Percentiles rank a stretch among this genome's conserved stretches.
Conservation (phyloP, 306 rosid species). For the Inga oerstediana region DNA sequence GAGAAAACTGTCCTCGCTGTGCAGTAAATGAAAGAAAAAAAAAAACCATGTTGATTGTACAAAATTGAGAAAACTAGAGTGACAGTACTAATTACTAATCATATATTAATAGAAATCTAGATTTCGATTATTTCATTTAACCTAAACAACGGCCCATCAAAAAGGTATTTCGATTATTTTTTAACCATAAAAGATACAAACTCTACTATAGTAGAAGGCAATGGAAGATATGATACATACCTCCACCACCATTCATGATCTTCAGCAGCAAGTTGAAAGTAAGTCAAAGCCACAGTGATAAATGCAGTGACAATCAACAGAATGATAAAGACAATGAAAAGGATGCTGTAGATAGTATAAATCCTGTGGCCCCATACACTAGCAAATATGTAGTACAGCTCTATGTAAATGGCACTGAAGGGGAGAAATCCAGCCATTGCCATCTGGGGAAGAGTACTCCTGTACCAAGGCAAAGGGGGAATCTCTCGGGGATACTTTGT, state of each 20-base stretch:
- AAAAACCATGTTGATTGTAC: not conserved
- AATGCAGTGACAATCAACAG: constrained; percentile 97
- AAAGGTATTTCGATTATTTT: constrained; percentile 24
- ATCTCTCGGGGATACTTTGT: constrained; percentile 94
- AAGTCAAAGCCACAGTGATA: constrained; percentile 96
- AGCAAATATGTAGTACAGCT: constrained; percentile 96
- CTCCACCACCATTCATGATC: constrained; percentile 99
- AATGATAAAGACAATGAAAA: constrained; percentile 90
- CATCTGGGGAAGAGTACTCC: constrained; percentile 94
- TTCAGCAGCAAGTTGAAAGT: constrained; percentile 99
- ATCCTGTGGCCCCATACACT: constrained; percentile 99
- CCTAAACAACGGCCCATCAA: not conserved
- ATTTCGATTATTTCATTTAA: constrained; percentile 21
- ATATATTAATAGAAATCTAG: not conserved
- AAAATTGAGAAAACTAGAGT: not conserved
- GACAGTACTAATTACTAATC: not conserved
- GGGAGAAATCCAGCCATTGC: constrained; percentile 99
- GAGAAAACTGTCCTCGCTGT: not conserved
- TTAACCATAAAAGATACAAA: not conserved
- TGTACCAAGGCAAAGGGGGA: constrained; percentile 92
- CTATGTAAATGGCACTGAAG: constrained; percentile 96
- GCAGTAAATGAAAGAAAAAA: not conserved
- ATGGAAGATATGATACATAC: constrained; percentile 44
- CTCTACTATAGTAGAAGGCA: not conserved
- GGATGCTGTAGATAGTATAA: constrained; percentile 95